Evolutionary conservation across 495 filamentous ascomycete genomes (phyloP).

Genomic region (Platismatia glauca): DNA sequence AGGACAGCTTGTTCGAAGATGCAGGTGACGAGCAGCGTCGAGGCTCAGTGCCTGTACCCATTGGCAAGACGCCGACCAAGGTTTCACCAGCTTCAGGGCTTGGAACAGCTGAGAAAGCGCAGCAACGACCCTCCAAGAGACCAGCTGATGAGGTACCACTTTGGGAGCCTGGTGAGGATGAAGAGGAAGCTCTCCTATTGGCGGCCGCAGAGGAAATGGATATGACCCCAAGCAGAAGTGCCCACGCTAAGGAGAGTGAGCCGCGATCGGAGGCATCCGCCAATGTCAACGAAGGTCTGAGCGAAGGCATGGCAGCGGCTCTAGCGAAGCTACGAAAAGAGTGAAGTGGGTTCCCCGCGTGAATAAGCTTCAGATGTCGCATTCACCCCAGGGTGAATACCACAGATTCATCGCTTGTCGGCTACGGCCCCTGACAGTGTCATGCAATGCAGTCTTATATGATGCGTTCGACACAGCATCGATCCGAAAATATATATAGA

Average conservation of each 20-base stretch:
- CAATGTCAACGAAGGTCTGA: slow-evolving; percentile 33
- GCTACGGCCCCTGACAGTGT: background rate
- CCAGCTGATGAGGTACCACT: slow-evolving; percentile 26
- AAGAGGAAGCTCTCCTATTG: slow-evolving; percentile 33
- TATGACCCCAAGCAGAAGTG: background rate
- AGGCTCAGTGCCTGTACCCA: slow-evolving; percentile 33
- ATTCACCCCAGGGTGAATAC: background rate
- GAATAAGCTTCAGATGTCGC: background rate
- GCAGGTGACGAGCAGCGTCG: slow-evolving; percentile 13
- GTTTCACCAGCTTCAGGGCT: slow-evolving; percentile 23
- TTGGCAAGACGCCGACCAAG: slow-evolving; percentile 32
- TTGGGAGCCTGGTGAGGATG: slow-evolving; percentile 28
- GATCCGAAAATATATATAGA: background rate
- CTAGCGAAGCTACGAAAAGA: slow-evolving; percentile 44
- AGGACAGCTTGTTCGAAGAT: slow-evolving; percentile 23
- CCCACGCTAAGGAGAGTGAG: background rate
- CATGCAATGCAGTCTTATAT: background rate
- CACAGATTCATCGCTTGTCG: background rate
- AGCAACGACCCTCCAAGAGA: slow-evolving; percentile 24
- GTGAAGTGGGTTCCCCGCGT: background rate
- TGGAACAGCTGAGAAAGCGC: slow-evolving; percentile 20
- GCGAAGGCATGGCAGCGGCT: slow-evolving; percentile 48
- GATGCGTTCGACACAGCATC: background rate
- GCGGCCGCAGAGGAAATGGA: slow-evolving; percentile 38
- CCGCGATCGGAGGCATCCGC: slow-evolving; percentile 18